Evolutionary conservation across 768 basidiomycete species (phyloP), one percentile per base, ranked within the genome.

Genomic region (Fistulinella prunicolor): DNA sequence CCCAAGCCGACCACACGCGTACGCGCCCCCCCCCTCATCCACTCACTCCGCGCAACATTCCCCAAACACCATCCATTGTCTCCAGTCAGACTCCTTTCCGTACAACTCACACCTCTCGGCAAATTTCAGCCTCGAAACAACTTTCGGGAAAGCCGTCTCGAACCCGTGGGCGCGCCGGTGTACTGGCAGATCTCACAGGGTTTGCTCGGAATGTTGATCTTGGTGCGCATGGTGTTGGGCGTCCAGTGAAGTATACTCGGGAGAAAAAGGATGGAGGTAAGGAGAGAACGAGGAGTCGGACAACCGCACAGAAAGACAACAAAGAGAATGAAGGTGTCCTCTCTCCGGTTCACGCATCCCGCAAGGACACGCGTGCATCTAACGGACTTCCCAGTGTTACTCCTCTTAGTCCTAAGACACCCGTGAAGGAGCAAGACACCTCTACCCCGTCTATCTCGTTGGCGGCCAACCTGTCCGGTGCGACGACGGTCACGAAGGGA

Each of bases 111-210:
- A 43, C 50, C 39, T 40, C 50, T 28, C 51, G 29, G n/a, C 59
- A 41, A 3, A 30, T 30, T 12, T 42, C 48, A 1, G 37, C 14
- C 13, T 46, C 55, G 30, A 61, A 61, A 41, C 62, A 62, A 34
- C 23, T 65, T 19, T 59, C 64, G 2, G 66, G 64, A 21, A 68
- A 49, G 30, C 66, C 64, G 5, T 45, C 66, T 19, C 55, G 64
- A 9, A 21, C 41, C 0, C 65, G 65, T 38, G 53, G 60, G 16
- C 65, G 58, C 10, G 62, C 46, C 17, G 65, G 67, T 16, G 70
- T 67, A 20, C 60, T 78, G 9, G 66, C 59, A 9, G 75, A 78
- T 45, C 55, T 76, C 22, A 76, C 73, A 6, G 65, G 66, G 6
- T 57, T 70, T 19, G 58, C 64, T 49, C 63, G 61, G 38, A 68